phyloP scores from a whole-genome alignment of 768 basidiomycete species.

The Russula abietina region DNA sequence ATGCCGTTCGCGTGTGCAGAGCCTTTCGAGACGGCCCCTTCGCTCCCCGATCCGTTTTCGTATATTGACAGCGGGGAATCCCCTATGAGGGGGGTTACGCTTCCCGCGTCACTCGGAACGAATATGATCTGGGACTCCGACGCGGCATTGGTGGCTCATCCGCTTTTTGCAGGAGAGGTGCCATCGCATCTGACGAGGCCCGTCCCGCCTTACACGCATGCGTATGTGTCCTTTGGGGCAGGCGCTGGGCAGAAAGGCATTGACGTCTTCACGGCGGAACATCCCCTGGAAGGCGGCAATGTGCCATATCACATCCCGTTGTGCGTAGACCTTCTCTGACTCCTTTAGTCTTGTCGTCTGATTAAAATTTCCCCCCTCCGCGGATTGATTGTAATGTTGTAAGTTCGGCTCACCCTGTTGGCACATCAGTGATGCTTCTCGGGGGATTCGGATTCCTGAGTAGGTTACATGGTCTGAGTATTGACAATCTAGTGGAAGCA shows the following conservation, averaged over 20 bases:
- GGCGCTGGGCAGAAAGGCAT: constrained; percentile 82
- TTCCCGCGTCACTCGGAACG: constrained; percentile 1
- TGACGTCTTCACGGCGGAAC: constrained; percentile 64
- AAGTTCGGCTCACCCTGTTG: constrained; percentile 76
- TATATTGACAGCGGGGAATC: constrained; percentile 21
- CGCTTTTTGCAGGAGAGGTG: constrained; percentile 32
- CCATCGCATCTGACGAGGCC: constrained; percentile 36
- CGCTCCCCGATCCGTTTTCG: constrained; percentile 28
- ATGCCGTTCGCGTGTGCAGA: not conserved
- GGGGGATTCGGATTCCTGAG: constrained; percentile 89
- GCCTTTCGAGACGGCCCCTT: constrained; percentile 4
- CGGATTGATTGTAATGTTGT: not conserved
- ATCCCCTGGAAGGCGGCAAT: constrained; percentile 56
- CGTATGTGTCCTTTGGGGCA: constrained; percentile 82
- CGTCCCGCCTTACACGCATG: constrained; percentile 59
- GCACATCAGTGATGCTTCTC: constrained; percentile 73
- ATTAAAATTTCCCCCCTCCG: constrained; percentile 7
- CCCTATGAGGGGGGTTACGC: not conserved
- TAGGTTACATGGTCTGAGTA: constrained; percentile 75
- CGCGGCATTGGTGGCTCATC: constrained; percentile 19
- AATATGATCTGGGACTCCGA: constrained; percentile 3
- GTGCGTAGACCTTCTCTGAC: constrained; percentile 1
- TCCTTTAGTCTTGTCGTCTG: not conserved
- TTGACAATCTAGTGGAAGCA: constrained; percentile 86
- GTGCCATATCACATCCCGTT: constrained; percentile 74